These are phyloP conservation scores for Lachnellula hyalina DNA, from an alignment of 2,329 filamentous ascomycete species.

Conservation along the genomic window DNA sequence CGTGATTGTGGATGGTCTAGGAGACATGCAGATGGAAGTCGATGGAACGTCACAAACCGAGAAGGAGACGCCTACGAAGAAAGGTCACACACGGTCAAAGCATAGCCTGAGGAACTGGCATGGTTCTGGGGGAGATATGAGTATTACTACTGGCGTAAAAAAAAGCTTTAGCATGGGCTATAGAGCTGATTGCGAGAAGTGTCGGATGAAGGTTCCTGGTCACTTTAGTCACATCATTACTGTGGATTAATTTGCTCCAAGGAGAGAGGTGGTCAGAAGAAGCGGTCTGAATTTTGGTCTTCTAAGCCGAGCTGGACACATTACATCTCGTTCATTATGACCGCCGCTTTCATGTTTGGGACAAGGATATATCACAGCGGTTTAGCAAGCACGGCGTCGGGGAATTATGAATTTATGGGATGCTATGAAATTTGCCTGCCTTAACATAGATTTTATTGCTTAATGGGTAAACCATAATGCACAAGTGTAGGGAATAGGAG, in stretches of 20 bases:
- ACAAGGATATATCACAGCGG: not conserved
- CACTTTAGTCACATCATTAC: slow-evolving; percentile 76
- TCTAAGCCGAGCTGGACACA: no score
- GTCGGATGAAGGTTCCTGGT: slow-evolving; percentile 66
- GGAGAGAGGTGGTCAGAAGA: not conserved
- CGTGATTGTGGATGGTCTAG: slow-evolving; percentile 25
- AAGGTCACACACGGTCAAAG: slow-evolving; percentile 30
- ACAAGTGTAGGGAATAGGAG: not conserved
- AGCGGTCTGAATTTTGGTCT: not conserved
- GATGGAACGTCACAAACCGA: slow-evolving; percentile 15
- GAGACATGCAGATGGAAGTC: slow-evolving; percentile 31
- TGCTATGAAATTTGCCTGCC: not conserved
- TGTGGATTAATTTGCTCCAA: slow-evolving; percentile 12
- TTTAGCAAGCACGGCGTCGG: slow-evolving; percentile 21
- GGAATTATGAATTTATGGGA: slow-evolving; percentile 6
- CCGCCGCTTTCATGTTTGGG: no score
- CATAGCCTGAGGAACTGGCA: slow-evolving; percentile 30
- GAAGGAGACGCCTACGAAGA: slow-evolving; percentile 27
- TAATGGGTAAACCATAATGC: not conserved
- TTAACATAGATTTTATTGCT: not conserved
- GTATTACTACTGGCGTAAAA: slow-evolving; percentile 47
- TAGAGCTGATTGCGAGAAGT: slow-evolving; percentile 73
- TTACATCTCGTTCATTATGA: no score
- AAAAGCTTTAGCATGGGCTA: slow-evolving; percentile 74
- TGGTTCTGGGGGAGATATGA: slow-evolving; percentile 19